Evolutionary conservation across 2,329 filamentous ascomycete genomes (phyloP), one percentile per base, ranked within the genome.

Genomic region (Periconia sp.): DNA sequence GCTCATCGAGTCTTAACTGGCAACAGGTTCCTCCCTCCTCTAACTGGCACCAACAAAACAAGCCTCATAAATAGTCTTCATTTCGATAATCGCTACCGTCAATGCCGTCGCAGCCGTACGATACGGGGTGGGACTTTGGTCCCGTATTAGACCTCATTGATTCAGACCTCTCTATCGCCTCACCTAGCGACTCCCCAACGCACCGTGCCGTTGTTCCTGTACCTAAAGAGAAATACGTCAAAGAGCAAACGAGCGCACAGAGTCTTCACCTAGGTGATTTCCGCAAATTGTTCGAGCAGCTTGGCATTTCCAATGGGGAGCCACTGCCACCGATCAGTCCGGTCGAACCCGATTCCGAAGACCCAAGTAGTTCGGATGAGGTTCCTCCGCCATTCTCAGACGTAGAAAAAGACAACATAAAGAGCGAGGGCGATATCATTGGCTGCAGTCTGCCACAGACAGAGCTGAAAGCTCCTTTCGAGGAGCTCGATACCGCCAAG

Each of bases 41-140:
- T 42, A 48, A 16, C 40, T 29, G n/a, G n/a, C n/a, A n/a, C n/a
- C n/a, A n/a, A 37, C 15, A 7, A 13, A 22, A 17, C 13, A 7
- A 25, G 13, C 26, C 12, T 12, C 17, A 31, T 15, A 36, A 8
- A 26, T 5, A 36, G 12, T 21, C 18, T 22, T 7, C 33, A 24
- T 16, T 15, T 4, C n/a, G 12, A 17, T 30, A 34, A 36, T 8
- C 26, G 13, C 26, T 32, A 15, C 13, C 16, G 30, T 41, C 43
- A 42, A 71, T 71, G 67, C 65, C 63, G 49, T 62, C 63, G 31
- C 58, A 61, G 43, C 63, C 66, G 12, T 46, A 60, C 32, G 61
- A 66, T 39, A 68, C 66, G 41, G 63, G 70, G 30, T 78, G 75
- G 75, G 73, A 75, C 57, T 73, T 78, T 40, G 68, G 72, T 43